Percentiles rank a stretch among this genome's conserved stretches.
These are phyloP conservation scores for Bipolaris bicolor DNA, from an alignment of 2,329 filamentous ascomycete genomes.

Conservation along the genomic window DNA sequence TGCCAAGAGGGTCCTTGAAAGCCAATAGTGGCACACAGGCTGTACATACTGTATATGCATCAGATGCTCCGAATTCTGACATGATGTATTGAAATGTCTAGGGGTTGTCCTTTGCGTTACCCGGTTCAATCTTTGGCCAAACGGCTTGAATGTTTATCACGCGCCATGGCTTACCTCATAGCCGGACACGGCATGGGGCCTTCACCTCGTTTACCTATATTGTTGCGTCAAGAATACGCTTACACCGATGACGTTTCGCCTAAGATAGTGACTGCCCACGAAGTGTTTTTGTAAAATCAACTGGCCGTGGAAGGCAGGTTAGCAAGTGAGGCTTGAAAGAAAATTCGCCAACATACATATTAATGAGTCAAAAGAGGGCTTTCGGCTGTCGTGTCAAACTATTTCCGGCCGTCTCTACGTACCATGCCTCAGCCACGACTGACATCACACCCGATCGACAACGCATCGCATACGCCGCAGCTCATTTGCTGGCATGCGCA, in stretches of 20 bases:
- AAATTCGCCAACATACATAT: not conserved
- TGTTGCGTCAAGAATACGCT: slow-evolving; percentile 6
- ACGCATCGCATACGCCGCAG: slow-evolving; percentile 13
- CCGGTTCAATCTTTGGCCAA: not conserved
- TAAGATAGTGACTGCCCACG: not conserved
- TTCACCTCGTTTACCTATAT: not conserved
- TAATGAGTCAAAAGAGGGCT: slow-evolving; percentile 1
- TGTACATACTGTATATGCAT: not conserved
- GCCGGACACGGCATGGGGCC: slow-evolving; percentile 5
- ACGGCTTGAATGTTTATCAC: not conserved
- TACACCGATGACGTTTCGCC: slow-evolving; percentile 7
- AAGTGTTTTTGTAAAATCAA: not conserved
- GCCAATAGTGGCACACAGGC: slow-evolving; percentile 24
- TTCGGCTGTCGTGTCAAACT: slow-evolving; percentile 4
- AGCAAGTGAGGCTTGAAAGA: not conserved
- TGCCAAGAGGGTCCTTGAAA: slow-evolving; percentile 56
- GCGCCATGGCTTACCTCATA: slow-evolving; percentile 6
- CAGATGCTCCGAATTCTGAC: not conserved
- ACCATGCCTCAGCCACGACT: slow-evolving; percentile 15
- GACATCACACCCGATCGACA: slow-evolving; percentile 17
- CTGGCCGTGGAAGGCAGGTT: not conserved
- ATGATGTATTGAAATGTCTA: not conserved
- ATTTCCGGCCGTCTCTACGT: slow-evolving; percentile 5
- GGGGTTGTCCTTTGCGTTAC: not conserved
- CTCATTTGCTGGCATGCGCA: slow-evolving; percentile 18